These are phyloP conservation scores for Flaveria ramosissima DNA, from an alignment of 129 eudicot genomes.

Conservation along the genomic window DNA sequence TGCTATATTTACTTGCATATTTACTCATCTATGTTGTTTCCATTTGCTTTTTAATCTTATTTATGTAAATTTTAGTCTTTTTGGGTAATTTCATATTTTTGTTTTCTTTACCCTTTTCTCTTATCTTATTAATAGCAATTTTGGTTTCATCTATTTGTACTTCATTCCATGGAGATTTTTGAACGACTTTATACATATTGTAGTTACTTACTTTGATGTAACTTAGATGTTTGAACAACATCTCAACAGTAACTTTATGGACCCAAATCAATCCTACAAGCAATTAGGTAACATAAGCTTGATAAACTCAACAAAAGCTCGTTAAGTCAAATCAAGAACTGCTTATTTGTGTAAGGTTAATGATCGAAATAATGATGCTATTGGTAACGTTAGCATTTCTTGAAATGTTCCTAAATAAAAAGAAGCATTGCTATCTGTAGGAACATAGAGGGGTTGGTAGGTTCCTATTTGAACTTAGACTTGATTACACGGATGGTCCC, in stretches of 20 bases:
- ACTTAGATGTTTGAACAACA: background rate
- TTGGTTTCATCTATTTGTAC: background rate
- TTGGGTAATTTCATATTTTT: background rate
- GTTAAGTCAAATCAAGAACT: background rate
- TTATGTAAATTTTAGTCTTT: slow-evolving; percentile 12
- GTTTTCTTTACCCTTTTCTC: slow-evolving; percentile 1
- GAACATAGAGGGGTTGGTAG: background rate
- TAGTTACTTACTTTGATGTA: background rate
- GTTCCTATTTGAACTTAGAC: background rate
- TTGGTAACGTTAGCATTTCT: background rate
- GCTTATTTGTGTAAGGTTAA: background rate
- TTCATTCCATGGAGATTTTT: background rate
- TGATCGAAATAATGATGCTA: background rate
- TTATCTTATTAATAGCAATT: background rate
- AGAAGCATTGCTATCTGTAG: slow-evolving; percentile 8
- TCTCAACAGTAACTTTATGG: slow-evolving; percentile 7
- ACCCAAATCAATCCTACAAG: slow-evolving; percentile 18
- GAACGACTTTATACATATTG: background rate
- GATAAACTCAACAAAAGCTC: background rate
- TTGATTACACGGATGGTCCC: no score
- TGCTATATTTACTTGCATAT: slow-evolving; percentile 3
- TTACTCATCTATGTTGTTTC: slow-evolving; percentile 5
- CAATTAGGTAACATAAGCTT: slow-evolving; percentile 20
- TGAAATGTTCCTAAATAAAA: background rate
- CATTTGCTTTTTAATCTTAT: slow-evolving; percentile 4